These are phyloP conservation scores for Lachancea sp. DNA, from an alignment of 805 yeast genomes.

Conservation along the genomic window DNA sequence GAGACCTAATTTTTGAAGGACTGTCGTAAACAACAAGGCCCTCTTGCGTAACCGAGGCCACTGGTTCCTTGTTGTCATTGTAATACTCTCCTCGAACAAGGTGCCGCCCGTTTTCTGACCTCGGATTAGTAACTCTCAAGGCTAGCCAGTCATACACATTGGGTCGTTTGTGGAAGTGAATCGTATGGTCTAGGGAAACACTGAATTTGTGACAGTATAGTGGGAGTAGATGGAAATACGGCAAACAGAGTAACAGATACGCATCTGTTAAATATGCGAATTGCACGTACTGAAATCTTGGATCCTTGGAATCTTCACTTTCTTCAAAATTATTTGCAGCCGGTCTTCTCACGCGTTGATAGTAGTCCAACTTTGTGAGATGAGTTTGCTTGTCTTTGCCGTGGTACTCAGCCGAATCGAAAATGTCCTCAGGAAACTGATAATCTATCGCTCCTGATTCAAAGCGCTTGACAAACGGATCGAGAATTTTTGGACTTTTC, in stretches of 20 bases:
- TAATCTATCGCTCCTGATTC: constrained; percentile 30
- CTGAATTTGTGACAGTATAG: constrained; percentile 44
- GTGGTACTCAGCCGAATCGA: constrained; percentile 16
- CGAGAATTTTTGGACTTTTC: constrained; percentile 9
- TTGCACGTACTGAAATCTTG: constrained; percentile 46
- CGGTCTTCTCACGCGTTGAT: constrained; percentile 18
- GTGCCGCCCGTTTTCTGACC: constrained; percentile 48
- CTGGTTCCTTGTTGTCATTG: constrained; percentile 42
- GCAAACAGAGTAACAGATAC: constrained; percentile 45
- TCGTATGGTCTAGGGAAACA: constrained; percentile 59
- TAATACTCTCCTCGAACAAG: constrained; percentile 55
- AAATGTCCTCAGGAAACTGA: constrained; percentile 32
- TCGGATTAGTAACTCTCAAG: constrained; percentile 42
- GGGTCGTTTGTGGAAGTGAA: constrained; percentile 52
- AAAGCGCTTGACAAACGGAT: constrained; percentile 28
- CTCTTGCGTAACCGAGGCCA: constrained; percentile 61
- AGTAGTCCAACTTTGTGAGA: constrained; percentile 18
- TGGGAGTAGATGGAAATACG: constrained; percentile 44
- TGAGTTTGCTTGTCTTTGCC: neutral
- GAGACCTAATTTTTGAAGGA: constrained; percentile 18
- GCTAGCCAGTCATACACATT: constrained; percentile 46
- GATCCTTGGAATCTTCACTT: constrained; percentile 14
- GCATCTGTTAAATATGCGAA: constrained; percentile 56
- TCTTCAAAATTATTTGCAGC: neutral
- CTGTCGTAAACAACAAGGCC: constrained; percentile 38